Conservation (phyloP, 2,329 filamentous ascomycete genomes). For the Truncatella angustata region DNA sequence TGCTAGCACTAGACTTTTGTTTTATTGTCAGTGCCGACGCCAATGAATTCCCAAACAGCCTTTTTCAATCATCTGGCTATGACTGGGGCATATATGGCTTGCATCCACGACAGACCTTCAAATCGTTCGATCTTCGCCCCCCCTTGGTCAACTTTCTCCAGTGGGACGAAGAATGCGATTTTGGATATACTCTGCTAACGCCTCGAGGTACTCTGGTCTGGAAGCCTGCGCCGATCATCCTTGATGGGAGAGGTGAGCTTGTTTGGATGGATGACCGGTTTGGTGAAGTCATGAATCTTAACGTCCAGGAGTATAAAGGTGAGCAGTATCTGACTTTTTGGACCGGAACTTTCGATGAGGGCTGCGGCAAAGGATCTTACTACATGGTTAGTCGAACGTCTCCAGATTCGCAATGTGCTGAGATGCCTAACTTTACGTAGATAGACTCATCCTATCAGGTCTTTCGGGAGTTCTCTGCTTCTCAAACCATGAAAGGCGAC, state of each 20-base stretch:
- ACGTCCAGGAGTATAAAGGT: constrained; percentile 28
- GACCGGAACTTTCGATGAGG: constrained; percentile 26
- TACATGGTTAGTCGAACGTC: neutral
- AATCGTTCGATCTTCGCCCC: neutral
- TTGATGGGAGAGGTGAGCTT: neutral
- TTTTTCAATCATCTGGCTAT: too few relatives aligned
- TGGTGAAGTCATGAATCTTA: neutral
- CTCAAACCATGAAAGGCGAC: constrained; percentile 27
- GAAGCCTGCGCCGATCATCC: neutral
- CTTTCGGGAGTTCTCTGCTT: constrained; percentile 29
- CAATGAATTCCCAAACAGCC: too few relatives aligned
- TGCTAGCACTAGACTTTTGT: too few relatives aligned
- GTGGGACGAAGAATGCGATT: neutral
- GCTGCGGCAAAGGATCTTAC: constrained; percentile 19
- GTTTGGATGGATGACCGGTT: neutral
- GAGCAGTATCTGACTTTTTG: constrained; percentile 34
- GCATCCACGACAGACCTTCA: neutral
- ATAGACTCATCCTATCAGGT: constrained; percentile 35
- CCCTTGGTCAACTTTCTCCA: neutral
- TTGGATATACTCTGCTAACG: neutral
- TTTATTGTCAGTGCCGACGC: too few relatives aligned
- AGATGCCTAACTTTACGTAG: neutral
- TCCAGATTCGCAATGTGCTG: neutral
- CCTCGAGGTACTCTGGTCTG: neutral
- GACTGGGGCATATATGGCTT: neutral